Evolutionary conservation across 2,329 filamentous ascomycete species (phyloP).

Genomic region (Talaromyces rugulosus): DNA sequence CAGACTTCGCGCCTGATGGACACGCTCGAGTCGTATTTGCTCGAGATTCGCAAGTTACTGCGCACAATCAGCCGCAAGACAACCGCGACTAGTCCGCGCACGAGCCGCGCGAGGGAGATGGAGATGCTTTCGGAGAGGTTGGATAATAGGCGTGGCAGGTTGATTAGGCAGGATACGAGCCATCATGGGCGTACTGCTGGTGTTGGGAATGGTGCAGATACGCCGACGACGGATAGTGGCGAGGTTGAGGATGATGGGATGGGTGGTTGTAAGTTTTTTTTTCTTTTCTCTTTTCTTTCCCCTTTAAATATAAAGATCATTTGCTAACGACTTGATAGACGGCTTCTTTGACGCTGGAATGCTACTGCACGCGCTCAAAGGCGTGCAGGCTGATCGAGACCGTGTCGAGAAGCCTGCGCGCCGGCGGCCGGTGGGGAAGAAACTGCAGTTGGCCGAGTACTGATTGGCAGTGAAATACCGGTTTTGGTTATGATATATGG

Average conservation of each 20-base stretch:
- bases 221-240: conserved; percentile 64
- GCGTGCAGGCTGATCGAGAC: conserved; percentile 36
- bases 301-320: not conserved
- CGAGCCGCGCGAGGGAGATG: conserved; percentile 58
- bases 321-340: conserved; percentile 53
- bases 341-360: conserved; percentile 97
- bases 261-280: conserved; percentile 74
- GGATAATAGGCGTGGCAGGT: conserved; percentile 64
- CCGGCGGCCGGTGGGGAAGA: conserved; percentile 45
- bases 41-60: conserved; percentile 83
- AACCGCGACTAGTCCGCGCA: conserved; percentile 41
- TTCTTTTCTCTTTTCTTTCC: not conserved
- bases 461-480: conserved; percentile 17
- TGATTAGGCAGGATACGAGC: conserved; percentile 57
- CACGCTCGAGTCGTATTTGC: conserved; percentile 80
- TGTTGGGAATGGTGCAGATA: conserved; percentile 48
- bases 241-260: conserved; percentile 79
- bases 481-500: not conserved
- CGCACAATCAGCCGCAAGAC: conserved; percentile 61
- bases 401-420: conserved; percentile 34
- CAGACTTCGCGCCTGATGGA: conserved; percentile 90
- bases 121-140: conserved; percentile 44
- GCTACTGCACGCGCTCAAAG: conserved; percentile 82
- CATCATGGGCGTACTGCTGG: conserved; percentile 25
- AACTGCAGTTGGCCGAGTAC: conserved; percentile 45